These are phyloP conservation scores for Calocybe cyanea DNA, from an alignment of 768 basidiomycete species.

Conservation along the genomic window DNA sequence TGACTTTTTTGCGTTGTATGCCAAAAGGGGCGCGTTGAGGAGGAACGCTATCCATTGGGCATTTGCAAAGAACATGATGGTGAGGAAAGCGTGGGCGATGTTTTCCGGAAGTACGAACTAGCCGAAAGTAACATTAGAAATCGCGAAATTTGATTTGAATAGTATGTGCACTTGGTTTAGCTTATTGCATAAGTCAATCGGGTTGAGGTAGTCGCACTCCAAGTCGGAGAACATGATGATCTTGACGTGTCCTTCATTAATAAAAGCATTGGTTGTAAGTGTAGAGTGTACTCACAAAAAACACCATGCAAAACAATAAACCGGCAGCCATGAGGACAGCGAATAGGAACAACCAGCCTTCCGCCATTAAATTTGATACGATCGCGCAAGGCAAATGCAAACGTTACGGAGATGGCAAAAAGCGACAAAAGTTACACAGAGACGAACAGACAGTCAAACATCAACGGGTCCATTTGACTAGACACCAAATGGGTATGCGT, in stretches of 20 bases:
- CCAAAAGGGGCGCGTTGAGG: constrained; percentile 84
- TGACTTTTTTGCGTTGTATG: constrained; percentile 93
- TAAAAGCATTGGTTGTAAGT: background rate
- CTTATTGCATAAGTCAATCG: constrained; percentile 99
- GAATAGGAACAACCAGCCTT: constrained; percentile 97
- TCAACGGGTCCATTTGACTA: constrained; percentile 11
- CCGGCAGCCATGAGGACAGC: constrained; percentile 94
- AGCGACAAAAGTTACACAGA: background rate
- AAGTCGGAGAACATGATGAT: constrained; percentile 99
- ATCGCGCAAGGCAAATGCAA: background rate
- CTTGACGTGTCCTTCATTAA: constrained; percentile 34
- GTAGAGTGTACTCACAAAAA: constrained; percentile 72
- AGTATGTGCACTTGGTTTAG: constrained; percentile 76
- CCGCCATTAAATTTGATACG: constrained; percentile 4
- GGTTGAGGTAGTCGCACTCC: constrained; percentile 99
- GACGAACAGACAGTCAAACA: constrained; percentile 5
- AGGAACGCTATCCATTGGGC: constrained; percentile 96
- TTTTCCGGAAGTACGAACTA: constrained; percentile 98
- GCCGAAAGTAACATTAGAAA: background rate
- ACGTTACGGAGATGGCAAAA: background rate
- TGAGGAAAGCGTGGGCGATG: constrained; percentile 88
- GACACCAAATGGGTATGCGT: constrained; percentile 15
- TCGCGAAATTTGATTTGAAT: background rate
- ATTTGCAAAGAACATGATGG: constrained; percentile 84
- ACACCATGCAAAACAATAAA: constrained; percentile 97